These are phyloP conservation scores for Alternaria triticina DNA, from an alignment of 2,329 filamentous ascomycete species.

Conservation along the genomic window DNA sequence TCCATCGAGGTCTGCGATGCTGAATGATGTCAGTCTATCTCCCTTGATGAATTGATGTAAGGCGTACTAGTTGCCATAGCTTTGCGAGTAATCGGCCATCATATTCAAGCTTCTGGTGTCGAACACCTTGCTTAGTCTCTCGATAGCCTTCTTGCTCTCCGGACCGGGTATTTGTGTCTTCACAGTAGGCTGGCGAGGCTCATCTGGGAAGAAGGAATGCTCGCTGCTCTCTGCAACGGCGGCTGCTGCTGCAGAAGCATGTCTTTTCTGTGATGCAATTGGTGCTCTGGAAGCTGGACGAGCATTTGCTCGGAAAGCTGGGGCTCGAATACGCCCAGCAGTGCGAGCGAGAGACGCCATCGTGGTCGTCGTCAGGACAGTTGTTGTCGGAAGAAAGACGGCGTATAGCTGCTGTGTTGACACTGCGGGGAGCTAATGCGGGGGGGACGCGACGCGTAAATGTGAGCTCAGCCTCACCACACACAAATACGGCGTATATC, in stretches of 20 bases:
- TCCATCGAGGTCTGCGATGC: conserved; percentile 72
- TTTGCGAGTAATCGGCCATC: conserved; percentile 49
- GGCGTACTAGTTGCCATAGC: conserved; percentile 73
- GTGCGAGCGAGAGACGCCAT: conserved; percentile 46
- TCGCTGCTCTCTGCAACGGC: conserved; percentile 45
- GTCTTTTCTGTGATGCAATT: conserved; percentile 30
- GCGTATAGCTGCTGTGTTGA: neutral
- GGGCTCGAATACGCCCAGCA: conserved; percentile 27
- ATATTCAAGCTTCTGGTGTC: conserved; percentile 83
- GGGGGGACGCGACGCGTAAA: neutral
- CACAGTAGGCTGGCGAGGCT: conserved; percentile 63
- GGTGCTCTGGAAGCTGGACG: conserved; percentile 24
- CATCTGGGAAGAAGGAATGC: conserved; percentile 63
- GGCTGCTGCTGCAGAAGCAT: conserved; percentile 42
- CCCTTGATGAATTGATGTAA: neutral
- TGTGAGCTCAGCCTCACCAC: neutral
- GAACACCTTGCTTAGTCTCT: conserved; percentile 78
- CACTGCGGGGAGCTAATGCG: neutral
- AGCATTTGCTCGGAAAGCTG: conserved; percentile 22
- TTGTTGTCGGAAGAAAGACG: neutral
- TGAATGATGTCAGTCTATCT: conserved; percentile 17
- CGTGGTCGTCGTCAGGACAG: conserved; percentile 1
- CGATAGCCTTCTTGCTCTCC: conserved; percentile 70
- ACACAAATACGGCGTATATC: neutral
- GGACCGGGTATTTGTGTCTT: conserved; percentile 75